Evolutionary conservation across 2,329 filamentous ascomycete species (phyloP).

Genomic region (Venturiaceae sp.): DNA sequence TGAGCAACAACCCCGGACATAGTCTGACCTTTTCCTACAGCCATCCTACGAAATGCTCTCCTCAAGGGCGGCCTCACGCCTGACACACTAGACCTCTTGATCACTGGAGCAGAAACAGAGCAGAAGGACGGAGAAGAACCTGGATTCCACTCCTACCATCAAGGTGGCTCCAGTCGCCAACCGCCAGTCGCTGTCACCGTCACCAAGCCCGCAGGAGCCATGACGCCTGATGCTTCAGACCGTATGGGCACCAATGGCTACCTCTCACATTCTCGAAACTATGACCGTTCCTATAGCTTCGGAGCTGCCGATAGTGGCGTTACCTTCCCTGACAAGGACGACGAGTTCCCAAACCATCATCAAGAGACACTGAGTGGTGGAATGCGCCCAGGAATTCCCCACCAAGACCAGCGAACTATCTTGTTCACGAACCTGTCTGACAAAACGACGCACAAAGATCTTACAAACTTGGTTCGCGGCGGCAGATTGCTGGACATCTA

Average conservation of each 20-base stretch:
- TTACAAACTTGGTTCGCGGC: slow-evolving; percentile 56
- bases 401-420: slow-evolving; percentile 41
- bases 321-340: background rate
- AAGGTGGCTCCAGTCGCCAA: background rate
- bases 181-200: slow-evolving; percentile 11
- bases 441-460: slow-evolving; percentile 53
- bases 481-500: slow-evolving; percentile 62
- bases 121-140: background rate
- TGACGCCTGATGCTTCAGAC: slow-evolving; percentile 12
- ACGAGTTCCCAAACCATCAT: no score
- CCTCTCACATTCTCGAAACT: slow-evolving; percentile 10
- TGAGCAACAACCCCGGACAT: no score
- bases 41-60: slow-evolving; percentile 37
- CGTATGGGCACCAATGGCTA: slow-evolving; percentile 14
- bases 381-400: background rate
- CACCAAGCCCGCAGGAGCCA: slow-evolving; percentile 6
- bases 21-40: no score
- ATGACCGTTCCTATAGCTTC: slow-evolving; percentile 14
- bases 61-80: slow-evolving; percentile 39
- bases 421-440: slow-evolving; percentile 53
- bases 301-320: slow-evolving; percentile 13
- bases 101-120: slow-evolving; percentile 20
- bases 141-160: background rate
- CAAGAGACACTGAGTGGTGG: background rate
- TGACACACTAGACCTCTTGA: slow-evolving; percentile 40